Evolutionary conservation across 441 rosid genomes (phyloP).

Genomic region (Biscutella laevigata): DNA sequence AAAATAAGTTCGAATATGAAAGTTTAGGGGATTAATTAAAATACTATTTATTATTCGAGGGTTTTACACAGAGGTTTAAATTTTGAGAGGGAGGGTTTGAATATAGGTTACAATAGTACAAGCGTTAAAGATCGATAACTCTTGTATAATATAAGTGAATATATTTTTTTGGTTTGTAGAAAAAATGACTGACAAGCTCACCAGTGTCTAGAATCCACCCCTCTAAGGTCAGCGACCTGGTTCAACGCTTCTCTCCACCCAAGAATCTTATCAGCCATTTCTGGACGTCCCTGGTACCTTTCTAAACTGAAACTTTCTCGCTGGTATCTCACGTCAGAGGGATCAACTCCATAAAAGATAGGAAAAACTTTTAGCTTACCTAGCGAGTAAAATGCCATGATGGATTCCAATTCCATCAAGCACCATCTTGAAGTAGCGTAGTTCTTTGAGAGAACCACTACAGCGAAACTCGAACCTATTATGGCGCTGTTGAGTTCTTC

Average conservation of each 20-base stretch:
- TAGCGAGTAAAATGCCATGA: conserved; percentile 13
- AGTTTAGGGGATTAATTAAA: too few species aligned
- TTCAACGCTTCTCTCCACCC: conserved; percentile 29
- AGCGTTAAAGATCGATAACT: too few species aligned
- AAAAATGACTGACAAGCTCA: too few species aligned
- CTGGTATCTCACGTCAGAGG: conserved; percentile 30
- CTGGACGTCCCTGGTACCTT: background rate
- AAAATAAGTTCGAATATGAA: too few species aligned
- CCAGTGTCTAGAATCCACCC: conserved; percentile 3
- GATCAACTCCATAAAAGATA: conserved; percentile 29
- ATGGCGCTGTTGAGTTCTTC: background rate
- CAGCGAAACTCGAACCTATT: conserved; percentile 1
- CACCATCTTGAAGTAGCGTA: conserved; percentile 32
- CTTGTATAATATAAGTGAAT: too few species aligned
- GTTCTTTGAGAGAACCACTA: conserved; percentile 23
- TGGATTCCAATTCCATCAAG: conserved; percentile 28
- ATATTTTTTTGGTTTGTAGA: too few species aligned
- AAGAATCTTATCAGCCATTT: conserved; percentile 7
- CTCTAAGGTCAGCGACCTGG: conserved; percentile 27
- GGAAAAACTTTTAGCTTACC: conserved; percentile 12
- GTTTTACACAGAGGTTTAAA: too few species aligned
- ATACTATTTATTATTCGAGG: too few species aligned
- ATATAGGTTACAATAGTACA: too few species aligned
- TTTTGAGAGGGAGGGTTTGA: too few species aligned
- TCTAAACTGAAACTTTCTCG: conserved; percentile 19